Evolutionary conservation across 164 flowering plant species (phyloP), one percentile per base, ranked within the genome.

Genomic region (Dillenia turbinata): DNA sequence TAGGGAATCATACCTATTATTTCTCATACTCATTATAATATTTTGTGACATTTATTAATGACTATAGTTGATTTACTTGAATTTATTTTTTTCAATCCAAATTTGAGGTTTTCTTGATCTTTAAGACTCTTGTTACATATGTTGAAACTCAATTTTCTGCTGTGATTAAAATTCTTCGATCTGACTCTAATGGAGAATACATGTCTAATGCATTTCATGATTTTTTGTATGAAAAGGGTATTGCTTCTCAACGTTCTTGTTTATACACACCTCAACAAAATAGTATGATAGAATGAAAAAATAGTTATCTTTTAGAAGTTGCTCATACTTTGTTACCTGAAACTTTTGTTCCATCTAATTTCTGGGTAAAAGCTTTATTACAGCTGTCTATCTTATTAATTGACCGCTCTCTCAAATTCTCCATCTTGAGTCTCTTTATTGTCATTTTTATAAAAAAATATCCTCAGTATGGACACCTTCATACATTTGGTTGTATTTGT

Each of bases 401-500:
- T 14, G 60, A 5, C 0, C 61, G 49, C 66, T 64, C 0, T 44
- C 68, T 6, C 26, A 13, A 1, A 47, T 67, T 8, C 14, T 61
- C 9, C 1, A 26, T 2, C 24, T 57, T 16, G 0, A 1, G 17
- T 64, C 70, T 59, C 72, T 59, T 1, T 67, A 24, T 58, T 57
- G 66, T 14, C 14, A 10, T 2, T 73, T n/a, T 0, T 60, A 16
- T 19, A 47, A 47, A 57, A 8, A 44, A 0, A 0, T 5, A 12
- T 13, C 64, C 69, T 43, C 9, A 48, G 33, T 69, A 66, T 14
- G 9, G 3, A 10, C 8, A 12, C 11, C 52, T 75, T 46, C 47
- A 11, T 48, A 45, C 52, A 16, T 71, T 68, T 71, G 40, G 66
- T 0, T 68, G 62, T 65, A 56, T 47, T 50, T 59, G 52, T 60